Evolutionary conservation across 1,284 basidiomycete genomes (phyloP), one percentile per base, ranked within the genome.

Genomic region (Cutaneotrichosporon daszewskae): DNA sequence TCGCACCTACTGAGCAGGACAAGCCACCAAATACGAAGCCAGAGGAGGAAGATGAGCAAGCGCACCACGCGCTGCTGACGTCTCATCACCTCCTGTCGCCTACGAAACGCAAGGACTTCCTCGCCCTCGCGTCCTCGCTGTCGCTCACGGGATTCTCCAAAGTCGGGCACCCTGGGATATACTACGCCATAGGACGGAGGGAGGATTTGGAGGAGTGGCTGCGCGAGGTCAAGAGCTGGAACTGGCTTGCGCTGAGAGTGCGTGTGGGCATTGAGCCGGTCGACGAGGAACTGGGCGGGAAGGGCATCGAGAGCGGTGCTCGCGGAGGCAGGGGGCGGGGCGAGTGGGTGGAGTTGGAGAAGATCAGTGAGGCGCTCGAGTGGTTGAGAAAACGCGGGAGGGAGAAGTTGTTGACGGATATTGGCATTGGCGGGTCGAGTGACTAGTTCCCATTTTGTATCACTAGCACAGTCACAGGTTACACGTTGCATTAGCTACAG

Each of bases 31-130:
- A 27, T 14, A 9, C 26, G 26, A 14, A 25, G 32, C 10, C n/a
- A 24, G 12, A 8, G 16, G 11, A 32, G 19, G n/a, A 29, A 31
- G 18, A 4, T 22, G 33, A 18, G 2, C 22, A 17, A 16, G 19
- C 27, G 23, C 79, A 76, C 49, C 83, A 85, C 59, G 77, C 77
- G 20, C 75, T 85, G 6, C 74, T 85, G 43, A 82, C 79, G 5
- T 85, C 83, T 0, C 83, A 85, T 64, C 84, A 85, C 60, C 77
- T 85, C 40, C 72, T 82, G 35, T 81, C 84, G 1, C 75, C 80
- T 0, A 77, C 75, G 22, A 87, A 85, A 62, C 78, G 83, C 14
- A 78, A 81, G 25, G 74, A 76, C 42, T 74, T 85, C 13, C 73
- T 79, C 51, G 68, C 75, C 20, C 81, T 83, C 75, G 76, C 79